A percentile compares a stretch with the other conserved stretches of the same genome.
Evolutionary conservation across 768 basidiomycete genomes (phyloP).

Genomic region (Lactarius psammicola): DNA sequence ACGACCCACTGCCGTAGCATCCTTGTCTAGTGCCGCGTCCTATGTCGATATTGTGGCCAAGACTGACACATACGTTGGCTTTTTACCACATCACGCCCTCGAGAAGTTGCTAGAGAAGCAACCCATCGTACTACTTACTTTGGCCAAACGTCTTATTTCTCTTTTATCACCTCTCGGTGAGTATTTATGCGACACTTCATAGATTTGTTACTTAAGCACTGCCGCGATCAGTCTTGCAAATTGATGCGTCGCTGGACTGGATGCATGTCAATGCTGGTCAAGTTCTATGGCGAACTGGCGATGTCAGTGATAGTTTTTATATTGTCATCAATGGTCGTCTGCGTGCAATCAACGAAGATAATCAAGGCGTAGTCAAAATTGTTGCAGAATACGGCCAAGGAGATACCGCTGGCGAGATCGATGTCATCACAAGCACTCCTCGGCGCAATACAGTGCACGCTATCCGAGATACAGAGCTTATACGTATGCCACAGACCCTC

Average conservation of each 20-base stretch:
- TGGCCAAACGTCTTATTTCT: slow-evolving; percentile 95
- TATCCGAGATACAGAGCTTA: slow-evolving; percentile 96
- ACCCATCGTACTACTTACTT: slow-evolving; percentile 91
- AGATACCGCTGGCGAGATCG: slow-evolving; percentile 94
- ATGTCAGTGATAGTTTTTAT: slow-evolving; percentile 92
- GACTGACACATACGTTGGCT: slow-evolving; percentile 98
- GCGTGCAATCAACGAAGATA: slow-evolving; percentile 81
- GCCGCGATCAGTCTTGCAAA: slow-evolving; percentile 72
- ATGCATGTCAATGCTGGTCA: slow-evolving; percentile 96
- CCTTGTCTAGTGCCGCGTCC: slow-evolving; percentile 85
- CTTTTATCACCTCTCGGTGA: slow-evolving; percentile 88
- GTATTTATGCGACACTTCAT: slow-evolving; percentile 26
- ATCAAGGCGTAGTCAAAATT: slow-evolving; percentile 74
- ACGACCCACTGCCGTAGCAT: slow-evolving; percentile 50
- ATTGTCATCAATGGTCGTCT: slow-evolving; percentile 97
- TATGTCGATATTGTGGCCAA: slow-evolving; percentile 97
- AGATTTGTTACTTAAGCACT: not conserved
- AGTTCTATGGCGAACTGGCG: slow-evolving; percentile 89
- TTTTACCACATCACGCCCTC: slow-evolving; percentile 82
- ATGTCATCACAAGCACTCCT: slow-evolving; percentile 90
- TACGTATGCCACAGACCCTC: slow-evolving; percentile 93
- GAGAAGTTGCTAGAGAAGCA: slow-evolving; percentile 89
- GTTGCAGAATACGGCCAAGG: slow-evolving; percentile 95
- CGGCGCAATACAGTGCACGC: slow-evolving; percentile 93
- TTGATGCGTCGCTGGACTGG: slow-evolving; percentile 97